Conservation (phyloP, 176 grass and related monocot species). For the Phragmites australis region DNA sequence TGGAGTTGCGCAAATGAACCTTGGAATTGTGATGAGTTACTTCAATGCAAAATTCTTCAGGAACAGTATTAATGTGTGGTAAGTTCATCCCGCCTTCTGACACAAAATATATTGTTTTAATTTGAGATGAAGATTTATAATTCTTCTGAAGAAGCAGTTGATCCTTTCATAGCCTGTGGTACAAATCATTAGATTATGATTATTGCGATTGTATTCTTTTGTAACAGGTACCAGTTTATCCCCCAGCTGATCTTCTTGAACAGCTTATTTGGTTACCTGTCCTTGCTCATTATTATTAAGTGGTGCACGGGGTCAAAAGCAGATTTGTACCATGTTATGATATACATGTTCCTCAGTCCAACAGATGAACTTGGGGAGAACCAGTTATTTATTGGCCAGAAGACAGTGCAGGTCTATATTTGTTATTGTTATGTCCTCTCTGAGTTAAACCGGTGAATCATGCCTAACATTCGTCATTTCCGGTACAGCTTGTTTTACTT, state of each 20-base stretch:
- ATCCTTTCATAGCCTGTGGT: conserved; percentile 17
- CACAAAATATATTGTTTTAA: conserved; percentile 6
- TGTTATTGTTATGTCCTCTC: background rate
- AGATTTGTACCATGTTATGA: conserved; percentile 96
- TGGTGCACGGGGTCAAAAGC: conserved; percentile 93
- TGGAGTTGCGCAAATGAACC: conserved; percentile 97
- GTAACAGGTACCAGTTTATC: conserved; percentile 76
- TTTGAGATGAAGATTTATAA: background rate
- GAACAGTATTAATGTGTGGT: conserved; percentile 79
- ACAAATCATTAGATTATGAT: conserved; percentile 18
- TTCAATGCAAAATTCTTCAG: conserved; percentile 86
- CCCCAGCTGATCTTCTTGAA: conserved; percentile 95
- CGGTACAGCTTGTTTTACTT: conserved; percentile 67
- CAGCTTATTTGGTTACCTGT: conserved; percentile 91
- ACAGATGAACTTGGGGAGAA: conserved; percentile 88
- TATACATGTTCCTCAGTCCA: conserved; percentile 98
- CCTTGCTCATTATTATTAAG: conserved; percentile 84
- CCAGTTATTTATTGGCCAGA: conserved; percentile 87
- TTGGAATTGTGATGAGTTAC: conserved; percentile 91
- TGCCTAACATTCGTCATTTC: conserved; percentile 20
- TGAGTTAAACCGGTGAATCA: background rate
- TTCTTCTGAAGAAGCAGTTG: background rate
- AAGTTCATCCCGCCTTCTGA: conserved; percentile 34
- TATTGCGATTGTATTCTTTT: conserved; percentile 15
- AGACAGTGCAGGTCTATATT: conserved; percentile 72